These are phyloP conservation scores for Penicillium corylophilum DNA, from an alignment of 2,329 filamentous ascomycete genomes.

Conservation along the genomic window DNA sequence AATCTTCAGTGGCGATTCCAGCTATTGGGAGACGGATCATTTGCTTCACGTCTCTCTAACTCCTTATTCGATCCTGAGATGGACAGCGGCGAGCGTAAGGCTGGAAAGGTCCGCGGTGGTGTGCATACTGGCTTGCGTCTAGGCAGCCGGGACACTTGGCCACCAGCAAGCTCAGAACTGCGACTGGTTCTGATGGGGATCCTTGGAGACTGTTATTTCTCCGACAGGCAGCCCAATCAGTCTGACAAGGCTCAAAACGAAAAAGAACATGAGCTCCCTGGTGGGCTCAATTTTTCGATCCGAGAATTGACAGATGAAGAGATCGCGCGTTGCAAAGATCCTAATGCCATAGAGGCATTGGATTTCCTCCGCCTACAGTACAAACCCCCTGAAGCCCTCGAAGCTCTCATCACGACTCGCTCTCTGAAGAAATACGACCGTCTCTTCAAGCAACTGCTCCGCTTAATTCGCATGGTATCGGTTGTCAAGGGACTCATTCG, in stretches of 20 bases:
- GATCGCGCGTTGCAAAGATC: conserved; percentile 78
- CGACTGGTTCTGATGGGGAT: conserved; percentile 84
- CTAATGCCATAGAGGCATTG: conserved; percentile 79
- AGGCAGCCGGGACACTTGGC: conserved; percentile 80
- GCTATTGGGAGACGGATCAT: conserved; percentile 79
- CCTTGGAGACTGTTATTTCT: conserved; percentile 69
- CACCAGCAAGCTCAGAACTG: conserved; percentile 90
- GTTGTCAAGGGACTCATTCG: conserved; percentile 66
- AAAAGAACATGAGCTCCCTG: conserved; percentile 54
- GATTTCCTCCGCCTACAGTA: conserved; percentile 91
- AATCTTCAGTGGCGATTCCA: conserved; percentile 76
- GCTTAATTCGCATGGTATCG: conserved; percentile 75
- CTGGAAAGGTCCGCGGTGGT: conserved; percentile 67
- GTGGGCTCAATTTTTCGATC: conserved; percentile 77
- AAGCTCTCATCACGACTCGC: conserved; percentile 68
- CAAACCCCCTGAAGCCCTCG: conserved; percentile 69
- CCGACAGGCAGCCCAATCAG: conserved; percentile 20
- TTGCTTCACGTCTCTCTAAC: conserved; percentile 74
- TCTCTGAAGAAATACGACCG: conserved; percentile 78
- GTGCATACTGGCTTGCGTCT: conserved; percentile 78
- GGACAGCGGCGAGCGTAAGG: conserved; percentile 71
- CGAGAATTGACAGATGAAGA: conserved; percentile 76
- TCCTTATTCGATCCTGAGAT: conserved; percentile 83
- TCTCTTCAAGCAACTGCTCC: conserved; percentile 77
- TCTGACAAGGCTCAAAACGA: conserved; percentile 23